A percentile compares a stretch with the other conserved stretches of the same genome.
These are phyloP conservation scores for Rhodotorula glutinis DNA, from an alignment of 1,284 basidiomycete species.

Conservation along the genomic window DNA sequence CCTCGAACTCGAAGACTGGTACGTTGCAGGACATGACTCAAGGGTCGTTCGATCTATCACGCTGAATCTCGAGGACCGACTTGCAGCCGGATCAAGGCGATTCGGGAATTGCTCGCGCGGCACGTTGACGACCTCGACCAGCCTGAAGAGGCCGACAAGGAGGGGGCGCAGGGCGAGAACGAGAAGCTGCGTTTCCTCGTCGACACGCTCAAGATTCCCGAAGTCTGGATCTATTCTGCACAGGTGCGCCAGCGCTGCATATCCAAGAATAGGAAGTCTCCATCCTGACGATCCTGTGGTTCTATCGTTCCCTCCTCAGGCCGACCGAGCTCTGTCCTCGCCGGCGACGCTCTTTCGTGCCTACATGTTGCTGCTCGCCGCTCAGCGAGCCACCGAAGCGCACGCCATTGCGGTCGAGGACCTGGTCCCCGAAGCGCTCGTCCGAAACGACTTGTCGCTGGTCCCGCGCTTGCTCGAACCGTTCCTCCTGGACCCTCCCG, in stretches of 20 bases:
- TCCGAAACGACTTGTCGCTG: conserved; percentile 71
- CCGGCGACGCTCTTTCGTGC: conserved; percentile 58
- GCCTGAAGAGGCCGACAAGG: conserved; percentile 53
- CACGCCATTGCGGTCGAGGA: conserved; percentile 76
- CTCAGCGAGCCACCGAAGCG: conserved; percentile 67
- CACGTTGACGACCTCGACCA: conserved; percentile 63
- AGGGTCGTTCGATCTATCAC: not conserved
- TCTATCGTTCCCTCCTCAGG: conserved; percentile 52
- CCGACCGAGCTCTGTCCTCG: conserved; percentile 60
- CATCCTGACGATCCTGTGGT: not conserved
- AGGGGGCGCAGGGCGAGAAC: conserved; percentile 30
- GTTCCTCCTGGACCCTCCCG: conserved; percentile 64
- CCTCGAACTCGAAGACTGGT: conserved; percentile 75
- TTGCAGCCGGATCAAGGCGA: conserved; percentile 66
- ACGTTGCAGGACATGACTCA: conserved; percentile 43
- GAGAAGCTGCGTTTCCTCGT: conserved; percentile 62
- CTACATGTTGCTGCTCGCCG: conserved; percentile 71
- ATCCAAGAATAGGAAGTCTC: too few relatives aligned
- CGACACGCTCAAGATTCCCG: conserved; percentile 73
- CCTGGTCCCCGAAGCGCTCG: conserved; percentile 84
- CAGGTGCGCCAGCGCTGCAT: conserved; percentile 57
- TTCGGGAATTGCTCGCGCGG: conserved; percentile 75
- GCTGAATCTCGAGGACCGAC: not conserved
- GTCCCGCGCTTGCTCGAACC: conserved; percentile 69
- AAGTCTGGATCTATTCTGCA: conserved; percentile 81